Evolutionary conservation across 352 stramenopile species (phyloP).

Genomic region (Pythium volutum): DNA sequence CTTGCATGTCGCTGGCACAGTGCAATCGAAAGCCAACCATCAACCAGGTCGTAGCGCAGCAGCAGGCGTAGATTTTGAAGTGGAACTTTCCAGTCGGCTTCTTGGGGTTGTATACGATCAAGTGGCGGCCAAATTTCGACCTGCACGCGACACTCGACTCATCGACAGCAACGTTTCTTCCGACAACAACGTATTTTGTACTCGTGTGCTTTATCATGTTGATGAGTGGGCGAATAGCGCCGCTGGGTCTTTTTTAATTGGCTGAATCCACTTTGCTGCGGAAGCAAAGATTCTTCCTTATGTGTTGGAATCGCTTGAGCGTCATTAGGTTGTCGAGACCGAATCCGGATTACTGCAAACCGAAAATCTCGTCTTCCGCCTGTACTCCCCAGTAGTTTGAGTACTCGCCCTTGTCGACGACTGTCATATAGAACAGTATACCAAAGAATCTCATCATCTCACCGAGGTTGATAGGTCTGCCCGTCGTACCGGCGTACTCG

Average conservation of each 20-base stretch:
- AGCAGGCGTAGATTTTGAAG: slow-evolving; percentile 34
- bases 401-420: slow-evolving; percentile 21
- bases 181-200: slow-evolving; percentile 28
- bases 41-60: slow-evolving; percentile 31
- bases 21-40: slow-evolving; percentile 29
- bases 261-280: not conserved
- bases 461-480: slow-evolving; percentile 8
- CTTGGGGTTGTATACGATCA: slow-evolving; percentile 32
- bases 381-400: slow-evolving; percentile 26
- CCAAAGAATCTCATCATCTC: slow-evolving; percentile 21
- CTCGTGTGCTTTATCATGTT: slow-evolving; percentile 30
- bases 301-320: slow-evolving; percentile 25
- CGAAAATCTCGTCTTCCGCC: slow-evolving; percentile 17
- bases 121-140: slow-evolving; percentile 25
- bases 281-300: slow-evolving; percentile 29
- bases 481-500: slow-evolving; percentile 2
- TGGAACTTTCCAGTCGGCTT: slow-evolving; percentile 38
- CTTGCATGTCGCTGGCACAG: slow-evolving; percentile 22
- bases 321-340: no score
- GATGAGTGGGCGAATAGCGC: slow-evolving; percentile 25
- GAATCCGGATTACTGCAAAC: no score
- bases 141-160: slow-evolving; percentile 29
- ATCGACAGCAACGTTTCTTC: slow-evolving; percentile 29
- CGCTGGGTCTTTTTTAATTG: slow-evolving; percentile 9
- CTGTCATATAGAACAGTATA: slow-evolving; percentile 23